Evolutionary conservation across 495 filamentous ascomycete species (phyloP).

Genomic region (Hyaloscypha bicolor): DNA sequence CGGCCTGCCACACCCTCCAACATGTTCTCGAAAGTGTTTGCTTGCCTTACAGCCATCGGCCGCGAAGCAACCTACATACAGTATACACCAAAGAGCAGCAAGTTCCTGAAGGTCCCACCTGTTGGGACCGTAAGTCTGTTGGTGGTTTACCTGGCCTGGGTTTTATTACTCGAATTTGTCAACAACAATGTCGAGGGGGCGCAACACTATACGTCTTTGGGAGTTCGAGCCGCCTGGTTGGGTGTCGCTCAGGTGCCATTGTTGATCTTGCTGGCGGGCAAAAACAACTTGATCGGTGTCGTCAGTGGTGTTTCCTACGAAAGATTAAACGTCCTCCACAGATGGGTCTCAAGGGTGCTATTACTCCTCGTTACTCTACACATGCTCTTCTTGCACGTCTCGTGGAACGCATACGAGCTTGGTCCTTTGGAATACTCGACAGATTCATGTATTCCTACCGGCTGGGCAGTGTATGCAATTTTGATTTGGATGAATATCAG

Average conservation of each 20-base stretch:
- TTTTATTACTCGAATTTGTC: constrained; percentile 30
- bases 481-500: constrained; percentile 72
- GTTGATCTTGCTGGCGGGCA: constrained; percentile 75
- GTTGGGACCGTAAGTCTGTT: constrained; percentile 26
- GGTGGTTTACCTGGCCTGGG: constrained; percentile 24
- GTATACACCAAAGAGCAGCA: constrained; percentile 14
- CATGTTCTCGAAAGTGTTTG: constrained; percentile 22
- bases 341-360: constrained; percentile 75
- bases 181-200: constrained; percentile 31
- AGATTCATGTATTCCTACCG: constrained; percentile 48
- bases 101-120: constrained; percentile 24
- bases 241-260: constrained; percentile 77
- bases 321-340: constrained; percentile 80
- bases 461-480: constrained; percentile 73
- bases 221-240: constrained; percentile 70
- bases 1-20: constrained; percentile 24
- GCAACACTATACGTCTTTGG: constrained; percentile 29
- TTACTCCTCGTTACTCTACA: constrained; percentile 77
- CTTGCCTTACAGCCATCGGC: constrained; percentile 24
- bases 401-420: constrained; percentile 65
- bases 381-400: constrained; percentile 68
- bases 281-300: constrained; percentile 72
- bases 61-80: constrained; percentile 30
- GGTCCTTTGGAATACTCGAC: constrained; percentile 46
- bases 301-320: constrained; percentile 74